Evolutionary conservation across 176 grass and related monocot genomes (phyloP).

Genomic region (Cenchrus fungigraminus): DNA sequence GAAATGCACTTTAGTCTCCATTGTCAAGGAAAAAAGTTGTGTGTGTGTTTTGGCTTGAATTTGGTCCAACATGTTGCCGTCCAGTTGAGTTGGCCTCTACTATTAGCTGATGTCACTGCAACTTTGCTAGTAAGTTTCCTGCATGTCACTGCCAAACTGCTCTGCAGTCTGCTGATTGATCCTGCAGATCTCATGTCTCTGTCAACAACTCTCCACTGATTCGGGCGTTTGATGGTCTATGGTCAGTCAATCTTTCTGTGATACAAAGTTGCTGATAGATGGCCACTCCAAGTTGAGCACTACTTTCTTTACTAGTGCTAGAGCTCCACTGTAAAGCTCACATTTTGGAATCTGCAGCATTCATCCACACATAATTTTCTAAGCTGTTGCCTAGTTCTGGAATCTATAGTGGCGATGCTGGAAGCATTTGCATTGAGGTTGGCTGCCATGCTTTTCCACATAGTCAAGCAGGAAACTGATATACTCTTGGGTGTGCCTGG

Average conservation of each 20-base stretch:
- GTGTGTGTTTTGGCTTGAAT: neutral
- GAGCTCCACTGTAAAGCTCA: neutral
- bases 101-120: neutral
- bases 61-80: neutral
- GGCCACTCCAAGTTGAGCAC: neutral
- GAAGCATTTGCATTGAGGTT: slow-evolving; percentile 24
- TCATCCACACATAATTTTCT: neutral
- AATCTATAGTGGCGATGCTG: slow-evolving; percentile 31
- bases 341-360: neutral
- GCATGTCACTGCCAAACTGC: neutral
- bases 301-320: neutral
- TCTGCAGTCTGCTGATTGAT: neutral
- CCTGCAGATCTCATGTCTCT: neutral
- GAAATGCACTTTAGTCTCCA: neutral
- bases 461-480: neutral
- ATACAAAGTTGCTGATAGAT: neutral
- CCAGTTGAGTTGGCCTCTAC: neutral
- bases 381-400: neutral
- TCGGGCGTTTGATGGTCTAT: neutral
- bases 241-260: neutral
- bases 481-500: slow-evolving; percentile 24
- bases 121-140: neutral
- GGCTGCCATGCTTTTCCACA: neutral
- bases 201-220: neutral
- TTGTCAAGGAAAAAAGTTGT: neutral